Conservation (phyloP, 768 basidiomycete genomes). For the Kondoa subrosea region DNA sequence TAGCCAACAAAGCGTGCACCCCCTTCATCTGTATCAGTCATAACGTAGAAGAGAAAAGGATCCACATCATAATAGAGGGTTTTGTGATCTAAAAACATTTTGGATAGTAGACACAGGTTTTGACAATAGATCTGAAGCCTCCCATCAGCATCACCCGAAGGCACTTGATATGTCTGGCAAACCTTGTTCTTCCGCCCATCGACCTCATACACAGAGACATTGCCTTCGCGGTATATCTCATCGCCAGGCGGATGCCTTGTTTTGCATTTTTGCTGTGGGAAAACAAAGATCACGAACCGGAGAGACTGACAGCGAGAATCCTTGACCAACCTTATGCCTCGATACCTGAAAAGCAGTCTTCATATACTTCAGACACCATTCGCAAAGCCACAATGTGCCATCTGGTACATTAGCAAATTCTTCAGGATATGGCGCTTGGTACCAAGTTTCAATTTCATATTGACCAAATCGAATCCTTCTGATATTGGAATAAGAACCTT, state of each 20-base stretch:
- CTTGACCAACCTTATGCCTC: slow-evolving; percentile 52
- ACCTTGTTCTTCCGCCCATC: slow-evolving; percentile 97
- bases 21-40: slow-evolving; percentile 67
- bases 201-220: slow-evolving; percentile 84
- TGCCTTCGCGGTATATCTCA: slow-evolving; percentile 85
- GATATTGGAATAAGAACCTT: slow-evolving; percentile 24
- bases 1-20: slow-evolving; percentile 94
- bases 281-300: not conserved
- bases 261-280: slow-evolving; percentile 74
- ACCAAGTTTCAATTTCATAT: slow-evolving; percentile 94
- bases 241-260: slow-evolving; percentile 88
- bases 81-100: slow-evolving; percentile 98
- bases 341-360: slow-evolving; percentile 72
- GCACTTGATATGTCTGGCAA: not conserved
- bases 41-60: slow-evolving; percentile 96
- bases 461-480: slow-evolving; percentile 38
- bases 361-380: slow-evolving; percentile 96
- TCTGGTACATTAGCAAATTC: slow-evolving; percentile 87
- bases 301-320: not conserved
- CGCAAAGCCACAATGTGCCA: slow-evolving; percentile 87
- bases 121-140: slow-evolving; percentile 86
- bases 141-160: slow-evolving; percentile 2
- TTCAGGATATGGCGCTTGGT: slow-evolving; percentile 94
- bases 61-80: slow-evolving; percentile 98
- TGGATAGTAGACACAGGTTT: slow-evolving; percentile 88